A percentile compares a stretch with the other conserved stretches of the same genome.
phyloP scores from a whole-genome alignment of 2,329 filamentous ascomycete genomes.

The Alternaria gaisen region DNA sequence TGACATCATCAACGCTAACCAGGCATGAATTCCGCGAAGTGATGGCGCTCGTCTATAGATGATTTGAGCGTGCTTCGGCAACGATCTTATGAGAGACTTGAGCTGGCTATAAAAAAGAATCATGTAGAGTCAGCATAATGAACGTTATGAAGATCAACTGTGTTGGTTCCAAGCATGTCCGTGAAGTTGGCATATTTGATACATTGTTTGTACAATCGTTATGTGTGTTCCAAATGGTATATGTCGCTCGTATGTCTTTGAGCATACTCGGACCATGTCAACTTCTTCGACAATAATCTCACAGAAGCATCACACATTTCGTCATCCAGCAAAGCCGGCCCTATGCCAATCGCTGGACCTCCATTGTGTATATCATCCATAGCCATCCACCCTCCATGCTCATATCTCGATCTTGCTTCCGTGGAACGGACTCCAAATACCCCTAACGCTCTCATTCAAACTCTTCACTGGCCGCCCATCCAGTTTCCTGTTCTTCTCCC shows the following conservation, averaged over 20 bases:
- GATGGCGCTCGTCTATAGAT: slow-evolving; percentile 49
- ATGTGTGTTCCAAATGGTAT: slow-evolving; percentile 13
- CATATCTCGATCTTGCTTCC: slow-evolving; percentile 56
- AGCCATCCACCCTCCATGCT: background rate
- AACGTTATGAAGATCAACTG: slow-evolving; percentile 8
- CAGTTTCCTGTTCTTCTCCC: slow-evolving; percentile 72
- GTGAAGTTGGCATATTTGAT: slow-evolving; percentile 14
- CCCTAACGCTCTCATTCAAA: slow-evolving; percentile 70
- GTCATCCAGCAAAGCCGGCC: background rate
- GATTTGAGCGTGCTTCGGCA: slow-evolving; percentile 3
- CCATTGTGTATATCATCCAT: background rate
- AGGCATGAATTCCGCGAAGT: slow-evolving; percentile 50
- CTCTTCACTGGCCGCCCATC: slow-evolving; percentile 66
- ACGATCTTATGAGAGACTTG: slow-evolving; percentile 9
- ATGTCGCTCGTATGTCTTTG: background rate
- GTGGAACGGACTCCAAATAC: slow-evolving; percentile 72
- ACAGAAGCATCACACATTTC: background rate
- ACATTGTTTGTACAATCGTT: slow-evolving; percentile 33
- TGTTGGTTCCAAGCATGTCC: background rate
- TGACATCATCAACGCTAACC: slow-evolving; percentile 72
- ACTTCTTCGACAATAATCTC: background rate
- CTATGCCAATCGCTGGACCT: background rate
- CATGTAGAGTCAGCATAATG: slow-evolving; percentile 14
- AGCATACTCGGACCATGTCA: background rate
- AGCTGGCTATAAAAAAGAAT: background rate